A percentile compares a stretch with the other conserved stretches of the same genome.
Evolutionary conservation across 495 filamentous ascomycete species (phyloP).

Genomic region (Lasiosphaeria hispida): DNA sequence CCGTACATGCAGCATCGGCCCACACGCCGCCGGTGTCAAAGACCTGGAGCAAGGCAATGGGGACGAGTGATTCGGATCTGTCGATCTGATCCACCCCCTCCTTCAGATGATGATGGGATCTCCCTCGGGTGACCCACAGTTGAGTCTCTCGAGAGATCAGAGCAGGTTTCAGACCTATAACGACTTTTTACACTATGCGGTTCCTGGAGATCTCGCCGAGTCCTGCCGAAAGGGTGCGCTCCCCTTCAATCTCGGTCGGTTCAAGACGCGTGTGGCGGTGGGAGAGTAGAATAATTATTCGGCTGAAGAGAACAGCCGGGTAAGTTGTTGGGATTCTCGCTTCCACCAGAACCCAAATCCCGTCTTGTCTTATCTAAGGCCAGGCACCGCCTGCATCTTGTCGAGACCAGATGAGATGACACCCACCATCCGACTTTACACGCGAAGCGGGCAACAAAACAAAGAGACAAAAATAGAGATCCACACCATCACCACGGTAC

Average conservation of each 20-base stretch:
- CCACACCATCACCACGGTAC: too few species aligned
- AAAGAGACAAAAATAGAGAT: too few species aligned
- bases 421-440: too few species aligned
- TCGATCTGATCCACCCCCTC: conserved; percentile 10
- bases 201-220: not conserved
- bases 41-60: not conserved
- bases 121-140: not conserved
- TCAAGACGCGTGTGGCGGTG: too few species aligned
- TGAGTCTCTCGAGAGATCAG: not conserved
- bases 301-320: conserved; percentile 6
- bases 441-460: too few species aligned
- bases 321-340: not conserved
- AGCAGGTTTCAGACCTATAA: not conserved
- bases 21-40: conserved; percentile 6
- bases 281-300: not conserved
- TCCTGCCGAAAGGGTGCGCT: too few species aligned
- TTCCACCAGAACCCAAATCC: too few species aligned
- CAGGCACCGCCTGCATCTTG: not conserved
- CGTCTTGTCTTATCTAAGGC: too few species aligned
- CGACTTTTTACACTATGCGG: not conserved
- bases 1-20: not conserved
- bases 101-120: conserved; percentile 7
- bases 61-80: conserved; percentile 1
- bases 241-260: too few species aligned
- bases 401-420: too few species aligned